These are phyloP conservation scores for Tylopilus balloui DNA, from an alignment of 768 basidiomycete species.

Conservation along the genomic window DNA sequence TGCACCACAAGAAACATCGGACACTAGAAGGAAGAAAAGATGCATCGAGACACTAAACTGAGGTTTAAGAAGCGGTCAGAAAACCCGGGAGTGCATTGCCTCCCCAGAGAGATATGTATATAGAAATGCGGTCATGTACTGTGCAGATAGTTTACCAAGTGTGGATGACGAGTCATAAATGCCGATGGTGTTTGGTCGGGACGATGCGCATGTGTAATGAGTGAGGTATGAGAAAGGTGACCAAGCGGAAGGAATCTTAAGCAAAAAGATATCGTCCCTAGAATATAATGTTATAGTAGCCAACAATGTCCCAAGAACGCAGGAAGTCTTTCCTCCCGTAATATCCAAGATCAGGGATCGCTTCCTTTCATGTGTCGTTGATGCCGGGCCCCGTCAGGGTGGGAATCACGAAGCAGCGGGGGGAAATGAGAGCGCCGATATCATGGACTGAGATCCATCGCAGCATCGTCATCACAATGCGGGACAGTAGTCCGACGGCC, in stretches of 20 bases:
- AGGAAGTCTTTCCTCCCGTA: conserved; percentile 14
- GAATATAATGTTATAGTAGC: conserved; percentile 34
- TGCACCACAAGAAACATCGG: conserved; percentile 16
- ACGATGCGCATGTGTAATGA: conserved; percentile 5
- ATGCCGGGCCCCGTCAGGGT: conserved; percentile 3
- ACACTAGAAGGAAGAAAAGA: not conserved
- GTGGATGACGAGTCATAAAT: conserved; percentile 26
- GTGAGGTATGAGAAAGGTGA: conserved; percentile 9
- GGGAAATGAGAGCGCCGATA: not conserved
- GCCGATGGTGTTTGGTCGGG: conserved; percentile 11
- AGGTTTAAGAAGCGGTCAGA: not conserved
- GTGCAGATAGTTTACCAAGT: conserved; percentile 22
- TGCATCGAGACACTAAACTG: conserved; percentile 1
- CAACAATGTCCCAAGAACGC: conserved; percentile 35
- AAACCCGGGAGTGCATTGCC: not conserved
- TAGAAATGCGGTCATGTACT: conserved; percentile 31
- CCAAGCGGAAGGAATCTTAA: conserved; percentile 18
- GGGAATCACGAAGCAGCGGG: not conserved
- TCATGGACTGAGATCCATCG: conserved; percentile 42
- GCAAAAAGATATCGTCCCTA: conserved; percentile 31
- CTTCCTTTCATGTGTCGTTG: conserved; percentile 6
- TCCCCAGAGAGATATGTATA: conserved; percentile 16
- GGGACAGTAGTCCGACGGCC: conserved; percentile 19
- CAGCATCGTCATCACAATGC: conserved; percentile 20
- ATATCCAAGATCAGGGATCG: conserved; percentile 18